Evolutionary conservation across 495 filamentous ascomycete genomes (phyloP).

Genomic region (Penicillium canescens): DNA sequence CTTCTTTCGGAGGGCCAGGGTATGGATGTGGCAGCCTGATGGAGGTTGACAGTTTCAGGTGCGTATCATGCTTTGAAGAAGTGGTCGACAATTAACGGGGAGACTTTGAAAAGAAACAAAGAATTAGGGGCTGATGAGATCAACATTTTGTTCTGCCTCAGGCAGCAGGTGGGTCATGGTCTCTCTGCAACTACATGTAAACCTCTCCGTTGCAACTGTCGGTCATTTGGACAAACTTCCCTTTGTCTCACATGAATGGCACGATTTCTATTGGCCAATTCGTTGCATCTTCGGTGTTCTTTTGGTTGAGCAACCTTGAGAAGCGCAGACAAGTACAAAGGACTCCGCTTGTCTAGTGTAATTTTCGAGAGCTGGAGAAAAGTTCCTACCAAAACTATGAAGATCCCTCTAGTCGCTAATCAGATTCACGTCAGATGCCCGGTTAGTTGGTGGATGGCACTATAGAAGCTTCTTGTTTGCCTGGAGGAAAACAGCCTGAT

Average conservation of each 20-base stretch:
- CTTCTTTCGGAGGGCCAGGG: not conserved
- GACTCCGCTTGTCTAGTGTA: too few relatives aligned
- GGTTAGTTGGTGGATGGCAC: not conserved
- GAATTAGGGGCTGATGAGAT: constrained; percentile 2
- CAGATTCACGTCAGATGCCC: too few relatives aligned
- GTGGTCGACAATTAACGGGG: not conserved
- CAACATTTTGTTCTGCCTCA: constrained; percentile 1
- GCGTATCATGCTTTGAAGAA: not conserved
- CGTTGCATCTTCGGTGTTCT: not conserved
- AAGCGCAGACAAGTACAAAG: not conserved
- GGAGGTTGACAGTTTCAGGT: not conserved
- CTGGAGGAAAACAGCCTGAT: not conserved
- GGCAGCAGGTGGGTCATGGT: constrained; percentile 1
- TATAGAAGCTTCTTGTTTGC: constrained; percentile 3
- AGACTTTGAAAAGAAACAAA: not conserved
- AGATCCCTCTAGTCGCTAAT: too few relatives aligned
- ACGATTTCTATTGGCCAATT: not conserved
- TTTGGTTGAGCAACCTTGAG: not conserved
- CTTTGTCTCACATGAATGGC: not conserved
- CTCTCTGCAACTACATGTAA: too few relatives aligned
- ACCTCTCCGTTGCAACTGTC: not conserved
- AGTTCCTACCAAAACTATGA: too few relatives aligned
- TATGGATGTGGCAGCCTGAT: not conserved
- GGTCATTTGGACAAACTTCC: not conserved
- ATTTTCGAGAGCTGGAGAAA: too few relatives aligned